Evolutionary conservation across 2,329 filamentous ascomycete species (phyloP).

Genomic region (Xenoacremonium recifei): DNA sequence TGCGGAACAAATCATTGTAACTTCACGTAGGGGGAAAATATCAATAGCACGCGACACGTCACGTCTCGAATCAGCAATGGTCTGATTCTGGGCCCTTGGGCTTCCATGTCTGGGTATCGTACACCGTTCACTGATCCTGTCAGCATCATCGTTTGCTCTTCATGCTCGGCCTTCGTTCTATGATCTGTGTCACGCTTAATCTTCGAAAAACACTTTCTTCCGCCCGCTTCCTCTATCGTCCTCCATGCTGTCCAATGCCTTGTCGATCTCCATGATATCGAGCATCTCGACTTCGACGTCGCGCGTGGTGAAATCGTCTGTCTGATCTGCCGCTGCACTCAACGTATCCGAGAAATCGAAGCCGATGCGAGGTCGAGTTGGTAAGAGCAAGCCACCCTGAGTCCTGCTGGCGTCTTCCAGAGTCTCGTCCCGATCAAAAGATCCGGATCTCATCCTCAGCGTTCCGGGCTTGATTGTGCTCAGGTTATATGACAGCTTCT

Average conservation of each 20-base stretch:
- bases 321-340: conserved; percentile 51
- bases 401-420: conserved; percentile 12
- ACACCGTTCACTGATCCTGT: conserved; percentile 21
- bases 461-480: conserved; percentile 43
- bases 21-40: conserved; percentile 2
- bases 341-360: conserved; percentile 53
- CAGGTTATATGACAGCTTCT: conserved; percentile 49
- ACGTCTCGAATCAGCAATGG: background rate
- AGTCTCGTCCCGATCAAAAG: conserved; percentile 25
- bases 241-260: conserved; percentile 56
- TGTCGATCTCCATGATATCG: conserved; percentile 65
- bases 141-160: conserved; percentile 17
- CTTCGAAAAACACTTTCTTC: conserved; percentile 53
- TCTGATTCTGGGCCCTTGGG: conserved; percentile 8
- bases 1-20: conserved; percentile 44
- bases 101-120: conserved; percentile 37
- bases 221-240: conserved; percentile 44
- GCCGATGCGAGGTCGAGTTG: conserved; percentile 34
- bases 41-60: no score
- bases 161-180: conserved; percentile 13
- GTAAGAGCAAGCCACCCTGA: conserved; percentile 22
- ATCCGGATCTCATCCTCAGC: conserved; percentile 29
- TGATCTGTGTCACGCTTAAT: no score
- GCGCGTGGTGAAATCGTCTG: conserved; percentile 47
- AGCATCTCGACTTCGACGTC: conserved; percentile 61